Conservation (phyloP, 2,329 filamentous ascomycete species). For the Aspergillus tamarii region DNA sequence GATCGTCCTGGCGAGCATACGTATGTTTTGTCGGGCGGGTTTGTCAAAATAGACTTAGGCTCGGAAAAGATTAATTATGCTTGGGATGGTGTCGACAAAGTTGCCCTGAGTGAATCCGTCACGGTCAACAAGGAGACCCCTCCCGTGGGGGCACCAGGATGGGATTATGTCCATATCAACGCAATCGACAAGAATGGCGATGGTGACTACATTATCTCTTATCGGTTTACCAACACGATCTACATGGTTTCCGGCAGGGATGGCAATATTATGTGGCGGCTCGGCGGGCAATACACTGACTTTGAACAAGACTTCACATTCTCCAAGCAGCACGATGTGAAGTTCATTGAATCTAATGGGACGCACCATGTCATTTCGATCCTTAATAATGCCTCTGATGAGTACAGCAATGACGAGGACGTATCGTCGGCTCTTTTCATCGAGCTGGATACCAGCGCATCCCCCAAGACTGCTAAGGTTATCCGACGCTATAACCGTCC, state of each 20-base stretch:
- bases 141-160: slow-evolving; percentile 27
- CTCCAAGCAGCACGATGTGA: slow-evolving; percentile 42
- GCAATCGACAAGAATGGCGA: slow-evolving; percentile 41
- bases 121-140: slow-evolving; percentile 12
- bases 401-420: slow-evolving; percentile 29
- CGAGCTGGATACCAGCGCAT: slow-evolving; percentile 29
- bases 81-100: slow-evolving; percentile 38
- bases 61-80: slow-evolving; percentile 35
- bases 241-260: slow-evolving; percentile 41
- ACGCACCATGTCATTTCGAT: slow-evolving; percentile 38
- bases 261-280: slow-evolving; percentile 41
- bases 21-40: slow-evolving; percentile 34
- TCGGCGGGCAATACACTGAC: slow-evolving; percentile 35
- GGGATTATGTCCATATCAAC: slow-evolving; percentile 45
- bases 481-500: slow-evolving; percentile 36
- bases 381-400: slow-evolving; percentile 39
- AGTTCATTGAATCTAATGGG: slow-evolving; percentile 32
- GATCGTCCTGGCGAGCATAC: slow-evolving; percentile 30
- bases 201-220: slow-evolving; percentile 45
- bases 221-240: slow-evolving; percentile 42
- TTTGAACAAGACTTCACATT: slow-evolving; percentile 39
- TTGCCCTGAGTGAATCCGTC: slow-evolving; percentile 28
- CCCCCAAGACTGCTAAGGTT: slow-evolving; percentile 32
- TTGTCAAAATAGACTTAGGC: slow-evolving; percentile 37
- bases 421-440: slow-evolving; percentile 34